phyloP scores from a whole-genome alignment of 352 stramenopile genomes.

The Pythium sp. region DNA sequence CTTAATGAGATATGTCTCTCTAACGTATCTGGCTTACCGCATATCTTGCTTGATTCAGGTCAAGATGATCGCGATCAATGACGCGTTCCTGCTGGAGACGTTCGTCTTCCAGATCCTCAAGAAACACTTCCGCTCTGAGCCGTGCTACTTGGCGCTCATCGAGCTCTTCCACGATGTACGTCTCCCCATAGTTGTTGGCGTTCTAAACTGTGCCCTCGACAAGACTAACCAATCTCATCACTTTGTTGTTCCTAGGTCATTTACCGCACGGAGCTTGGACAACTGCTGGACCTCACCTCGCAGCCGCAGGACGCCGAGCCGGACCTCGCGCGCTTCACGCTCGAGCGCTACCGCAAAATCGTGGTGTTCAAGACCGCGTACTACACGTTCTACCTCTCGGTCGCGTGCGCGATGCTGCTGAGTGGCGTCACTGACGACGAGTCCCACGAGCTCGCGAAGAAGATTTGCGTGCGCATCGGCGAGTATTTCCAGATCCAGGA shows the following conservation, averaged over 20 bases:
- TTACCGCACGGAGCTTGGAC: slow-evolving; percentile 96
- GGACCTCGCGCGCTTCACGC: slow-evolving; percentile 92
- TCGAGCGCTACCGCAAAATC: slow-evolving; percentile 91
- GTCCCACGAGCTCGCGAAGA: slow-evolving; percentile 82
- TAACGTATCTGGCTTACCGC: not conserved
- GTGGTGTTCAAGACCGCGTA: slow-evolving; percentile 99
- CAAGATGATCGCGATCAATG: slow-evolving; percentile 96
- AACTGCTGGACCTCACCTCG: slow-evolving; percentile 90
- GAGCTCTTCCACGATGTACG: slow-evolving; percentile 94
- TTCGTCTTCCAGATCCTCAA: slow-evolving; percentile 90
- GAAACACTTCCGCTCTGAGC: slow-evolving; percentile 82
- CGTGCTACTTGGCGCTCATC: slow-evolving; percentile 91
- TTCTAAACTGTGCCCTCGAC: not conserved
- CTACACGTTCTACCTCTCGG: slow-evolving; percentile 99
- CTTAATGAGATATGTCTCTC: not conserved
- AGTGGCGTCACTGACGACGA: slow-evolving; percentile 77
- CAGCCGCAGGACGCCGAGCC: slow-evolving; percentile 78
- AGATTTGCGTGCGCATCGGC: slow-evolving; percentile 96
- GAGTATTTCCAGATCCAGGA: slow-evolving; percentile 99
- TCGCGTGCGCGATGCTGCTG: slow-evolving; percentile 90
- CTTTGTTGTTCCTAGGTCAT: slow-evolving; percentile 76
- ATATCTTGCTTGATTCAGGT: slow-evolving; percentile 28
- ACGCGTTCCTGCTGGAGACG: slow-evolving; percentile 95
- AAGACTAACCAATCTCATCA: not conserved
- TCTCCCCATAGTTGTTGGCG: not conserved